A percentile compares a stretch with the other conserved stretches of the same genome.
These are phyloP conservation scores for Streptanthus diversifolius DNA, from an alignment of 345 rosid genomes.

Conservation along the genomic window DNA sequence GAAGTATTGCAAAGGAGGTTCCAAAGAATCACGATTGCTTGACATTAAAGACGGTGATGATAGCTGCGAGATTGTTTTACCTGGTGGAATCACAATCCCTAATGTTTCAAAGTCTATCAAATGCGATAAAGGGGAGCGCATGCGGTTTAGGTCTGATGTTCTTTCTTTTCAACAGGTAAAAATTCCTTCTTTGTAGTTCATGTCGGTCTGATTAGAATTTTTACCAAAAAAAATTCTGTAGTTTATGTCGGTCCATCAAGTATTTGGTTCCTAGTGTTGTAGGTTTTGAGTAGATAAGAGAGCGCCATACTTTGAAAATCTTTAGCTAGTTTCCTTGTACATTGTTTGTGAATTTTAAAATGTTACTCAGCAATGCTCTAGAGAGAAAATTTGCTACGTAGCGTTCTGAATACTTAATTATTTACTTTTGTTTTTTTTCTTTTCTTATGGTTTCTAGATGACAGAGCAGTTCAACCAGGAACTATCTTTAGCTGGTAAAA, in stretches of 20 bases:
- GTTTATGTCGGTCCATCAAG: neutral
- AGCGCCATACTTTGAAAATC: neutral
- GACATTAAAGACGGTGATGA: slow-evolving; percentile 60
- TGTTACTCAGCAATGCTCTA: neutral
- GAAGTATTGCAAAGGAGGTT: slow-evolving; percentile 71
- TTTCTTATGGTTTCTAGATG: slow-evolving; percentile 50
- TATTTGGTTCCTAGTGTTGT: neutral
- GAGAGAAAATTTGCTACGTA: neutral
- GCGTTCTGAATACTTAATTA: neutral
- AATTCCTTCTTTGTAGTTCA: neutral
- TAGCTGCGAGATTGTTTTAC: slow-evolving; percentile 59
- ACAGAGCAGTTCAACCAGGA: slow-evolving; percentile 97
- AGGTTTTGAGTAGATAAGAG: slow-evolving; percentile 5
- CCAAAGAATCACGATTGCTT: slow-evolving; percentile 50
- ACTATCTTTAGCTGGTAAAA: slow-evolving; percentile 77
- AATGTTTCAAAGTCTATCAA: slow-evolving; percentile 78
- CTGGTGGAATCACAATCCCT: slow-evolving; percentile 76
- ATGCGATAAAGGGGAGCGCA: slow-evolving; percentile 95
- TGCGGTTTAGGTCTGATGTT: slow-evolving; percentile 75
- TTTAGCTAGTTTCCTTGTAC: neutral
- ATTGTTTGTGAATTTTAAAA: neutral
- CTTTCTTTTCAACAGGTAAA: slow-evolving; percentile 86
- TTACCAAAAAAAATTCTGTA: neutral
- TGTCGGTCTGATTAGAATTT: neutral
- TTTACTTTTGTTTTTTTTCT: neutral